Evolutionary conservation across 805 yeast species (phyloP), one percentile per base, ranked within the genome.

Genomic region (Lipomyces starkeyi): DNA sequence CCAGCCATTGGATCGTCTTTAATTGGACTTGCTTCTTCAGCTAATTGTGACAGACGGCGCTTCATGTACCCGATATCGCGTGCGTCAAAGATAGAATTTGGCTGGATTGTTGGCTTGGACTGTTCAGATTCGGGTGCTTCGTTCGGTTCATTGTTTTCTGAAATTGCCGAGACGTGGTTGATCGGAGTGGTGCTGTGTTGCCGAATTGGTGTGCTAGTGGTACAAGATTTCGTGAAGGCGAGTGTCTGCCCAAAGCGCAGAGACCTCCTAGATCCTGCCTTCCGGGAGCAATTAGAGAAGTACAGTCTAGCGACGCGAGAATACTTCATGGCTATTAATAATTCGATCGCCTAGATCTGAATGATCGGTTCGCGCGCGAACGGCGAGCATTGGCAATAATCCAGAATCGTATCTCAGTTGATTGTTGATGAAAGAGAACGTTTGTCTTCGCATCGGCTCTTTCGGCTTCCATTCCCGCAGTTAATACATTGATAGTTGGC

Each of bases 21-120:
- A 0, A 73, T 60, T 1, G 81, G 81, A 1, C 71, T 63, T 1
- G 85, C 83, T 47, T 82, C 79, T 67, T 83, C 85, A 0, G 84
- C 81, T 22, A 84, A 70, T 60, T 80, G 82, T 64, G 78, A 79
- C 25, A 83, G 71, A 32, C 84, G 73, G 20, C 79, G 73, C 57
- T 68, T 77, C 79, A 83, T 74, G 47, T 73, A 73, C 8, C 79
- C 77, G 11, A 47, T 25, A 43, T 69, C 72, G 9, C 27, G 63
- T 8, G 54, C 43, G 22, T 53, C 68, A 59, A 53, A 53, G 29
- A 4, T 53, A n/a, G 49, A 17, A 43, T 17, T 43, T 43, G 49
- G 49, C 22, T n/a, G 20, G 22, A 3, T 43, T 17, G 22, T 43
- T 43, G 49, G 8, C 22, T n/a, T 25, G 11, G 22, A 17, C 8